phyloP scores from a whole-genome alignment of 495 filamentous ascomycete genomes.

The Xylaria longipes region DNA sequence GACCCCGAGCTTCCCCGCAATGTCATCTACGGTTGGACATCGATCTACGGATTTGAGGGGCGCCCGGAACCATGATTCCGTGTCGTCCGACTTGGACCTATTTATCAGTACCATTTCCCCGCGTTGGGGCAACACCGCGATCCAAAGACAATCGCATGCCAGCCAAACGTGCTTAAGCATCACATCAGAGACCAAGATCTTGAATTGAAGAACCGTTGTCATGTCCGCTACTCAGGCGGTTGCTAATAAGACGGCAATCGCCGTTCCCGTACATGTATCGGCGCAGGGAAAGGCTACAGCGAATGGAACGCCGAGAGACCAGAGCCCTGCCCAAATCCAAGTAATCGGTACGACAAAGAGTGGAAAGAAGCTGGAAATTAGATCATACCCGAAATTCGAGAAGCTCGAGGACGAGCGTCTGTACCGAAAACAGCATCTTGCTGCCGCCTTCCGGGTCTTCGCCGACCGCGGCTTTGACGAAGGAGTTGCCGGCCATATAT shows the following conservation, averaged over 20 bases:
- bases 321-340: conserved; percentile 37
- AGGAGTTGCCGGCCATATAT: conserved; percentile 68
- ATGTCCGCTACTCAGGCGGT: conserved; percentile 23
- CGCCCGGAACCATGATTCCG: conserved; percentile 13
- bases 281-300: background rate
- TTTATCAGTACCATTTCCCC: conserved; percentile 12
- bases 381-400: conserved; percentile 64
- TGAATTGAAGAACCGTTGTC: background rate
- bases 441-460: conserved; percentile 75
- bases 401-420: conserved; percentile 65
- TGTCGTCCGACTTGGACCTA: background rate
- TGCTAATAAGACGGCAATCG: conserved; percentile 12
- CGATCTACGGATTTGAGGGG: background rate
- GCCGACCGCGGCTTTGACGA: conserved; percentile 73
- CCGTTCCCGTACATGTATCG: conserved; percentile 1
- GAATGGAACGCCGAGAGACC: conserved; percentile 14
- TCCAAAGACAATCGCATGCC: background rate
- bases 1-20: conserved; percentile 17
- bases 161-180: background rate
- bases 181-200: background rate
- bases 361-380: conserved; percentile 54
- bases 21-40: too few species aligned
- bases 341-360: conserved; percentile 44
- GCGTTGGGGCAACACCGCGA: background rate
- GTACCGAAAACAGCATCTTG: conserved; percentile 75